These are phyloP conservation scores for Drechslerella dactyloides DNA, from an alignment of 2,329 filamentous ascomycete species.

Conservation along the genomic window DNA sequence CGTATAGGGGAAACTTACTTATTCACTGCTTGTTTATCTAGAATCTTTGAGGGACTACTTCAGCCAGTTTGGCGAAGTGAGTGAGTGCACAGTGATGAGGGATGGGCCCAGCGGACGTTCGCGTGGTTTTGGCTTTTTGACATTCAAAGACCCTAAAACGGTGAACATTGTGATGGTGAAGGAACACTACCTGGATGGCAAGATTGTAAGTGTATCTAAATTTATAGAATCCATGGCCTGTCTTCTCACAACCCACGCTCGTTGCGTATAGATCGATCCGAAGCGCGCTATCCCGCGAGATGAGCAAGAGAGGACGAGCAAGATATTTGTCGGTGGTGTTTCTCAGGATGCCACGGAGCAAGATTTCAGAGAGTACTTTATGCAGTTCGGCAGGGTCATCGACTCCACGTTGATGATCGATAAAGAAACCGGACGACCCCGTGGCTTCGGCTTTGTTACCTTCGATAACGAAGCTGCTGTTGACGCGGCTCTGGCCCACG, in stretches of 20 bases:
- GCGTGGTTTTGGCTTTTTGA: slow-evolving; percentile 94
- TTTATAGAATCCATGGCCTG: slow-evolving; percentile 17
- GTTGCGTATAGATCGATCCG: slow-evolving; percentile 78
- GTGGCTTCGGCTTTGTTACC: slow-evolving; percentile 97
- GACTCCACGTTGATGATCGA: slow-evolving; percentile 99
- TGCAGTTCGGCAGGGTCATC: slow-evolving; percentile 91
- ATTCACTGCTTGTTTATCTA: slow-evolving; percentile 58
- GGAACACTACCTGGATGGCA: slow-evolving; percentile 96
- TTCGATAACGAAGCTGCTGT: slow-evolving; percentile 96
- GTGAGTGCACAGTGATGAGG: slow-evolving; percentile 99
- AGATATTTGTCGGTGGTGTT: slow-evolving; percentile 98
- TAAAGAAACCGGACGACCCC: slow-evolving; percentile 95
- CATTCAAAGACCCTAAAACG: slow-evolving; percentile 95
- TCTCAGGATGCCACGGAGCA: slow-evolving; percentile 96
- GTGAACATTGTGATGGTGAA: slow-evolving; percentile 99
- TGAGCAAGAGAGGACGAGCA: slow-evolving; percentile 96
- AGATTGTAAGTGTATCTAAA: slow-evolving; percentile 75
- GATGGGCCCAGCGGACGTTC: slow-evolving; percentile 93
- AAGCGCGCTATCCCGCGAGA: slow-evolving; percentile 97
- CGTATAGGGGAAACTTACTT: slow-evolving; percentile 19
- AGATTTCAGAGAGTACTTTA: slow-evolving; percentile 96
- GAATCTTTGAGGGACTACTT: slow-evolving; percentile 98
- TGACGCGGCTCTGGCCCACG: slow-evolving; percentile 82
- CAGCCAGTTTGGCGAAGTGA: slow-evolving; percentile 94
- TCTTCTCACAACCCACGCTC: slow-evolving; percentile 40